Evolutionary conservation across 768 basidiomycete species (phyloP).

Genomic region (Russula sp.): DNA sequence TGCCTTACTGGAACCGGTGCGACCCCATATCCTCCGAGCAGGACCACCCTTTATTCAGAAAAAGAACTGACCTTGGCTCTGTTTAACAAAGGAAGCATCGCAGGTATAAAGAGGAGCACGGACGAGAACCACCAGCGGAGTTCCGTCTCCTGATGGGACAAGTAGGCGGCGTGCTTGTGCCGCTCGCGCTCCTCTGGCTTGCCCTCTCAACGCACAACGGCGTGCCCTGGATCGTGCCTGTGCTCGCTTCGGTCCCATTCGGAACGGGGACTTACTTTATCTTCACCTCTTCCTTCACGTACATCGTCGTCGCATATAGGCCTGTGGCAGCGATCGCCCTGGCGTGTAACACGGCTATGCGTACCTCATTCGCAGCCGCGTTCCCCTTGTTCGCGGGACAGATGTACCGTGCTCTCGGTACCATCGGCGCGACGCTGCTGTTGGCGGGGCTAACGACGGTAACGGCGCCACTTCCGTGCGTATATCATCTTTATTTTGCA

Average conservation of each 20-base stretch:
- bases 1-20: conserved; percentile 48
- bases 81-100: conserved; percentile 38
- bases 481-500: conserved; percentile 9
- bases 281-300: conserved; percentile 67
- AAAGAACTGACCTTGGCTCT: neutral
- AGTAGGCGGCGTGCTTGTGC: conserved; percentile 63
- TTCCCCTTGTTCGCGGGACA: conserved; percentile 43
- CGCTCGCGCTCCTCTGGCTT: conserved; percentile 55
- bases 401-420: conserved; percentile 41
- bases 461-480: conserved; percentile 51
- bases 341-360: conserved; percentile 57
- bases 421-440: conserved; percentile 41
- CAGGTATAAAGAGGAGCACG: conserved; percentile 40
- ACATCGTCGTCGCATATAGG: conserved; percentile 50
- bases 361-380: conserved; percentile 41
- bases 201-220: conserved; percentile 51
- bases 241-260: conserved; percentile 47
- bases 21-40: conserved; percentile 7
- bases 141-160: conserved; percentile 62
- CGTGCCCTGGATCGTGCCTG: conserved; percentile 49
- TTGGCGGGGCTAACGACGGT: conserved; percentile 42
- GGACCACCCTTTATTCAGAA: neutral
- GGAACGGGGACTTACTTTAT: conserved; percentile 59
- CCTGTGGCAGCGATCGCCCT: conserved; percentile 58
- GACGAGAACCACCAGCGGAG: conserved; percentile 60